Base-by-base conservation (phyloP, 768 basidiomycete genomes). In the Boletellus ananas region DNA sequence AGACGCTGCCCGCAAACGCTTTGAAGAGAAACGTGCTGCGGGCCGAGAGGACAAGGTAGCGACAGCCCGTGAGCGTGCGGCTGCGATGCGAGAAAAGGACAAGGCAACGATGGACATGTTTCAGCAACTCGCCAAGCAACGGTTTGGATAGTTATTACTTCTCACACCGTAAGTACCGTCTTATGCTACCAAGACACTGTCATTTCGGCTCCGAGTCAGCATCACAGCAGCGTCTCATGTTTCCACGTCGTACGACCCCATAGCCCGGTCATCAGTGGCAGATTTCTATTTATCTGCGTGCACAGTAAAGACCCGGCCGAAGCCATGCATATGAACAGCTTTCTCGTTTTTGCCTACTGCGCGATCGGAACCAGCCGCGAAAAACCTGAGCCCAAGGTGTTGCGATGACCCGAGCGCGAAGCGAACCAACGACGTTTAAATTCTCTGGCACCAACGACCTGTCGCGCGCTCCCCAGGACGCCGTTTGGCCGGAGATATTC, bases 51-150 rank as follows among this genome's bases (percentile, higher is more conserved):
- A 85, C 35, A 79, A 76, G 48, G 60, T 62, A 4, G 72, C 74
- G 23, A 77, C 68, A 1, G 63, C 74, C 12, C 77, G 81, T 36
- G 90, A 94, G 62, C 79, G 87, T 48, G 74, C 78, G 0, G 73
- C 60, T 20, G 83, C 79, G 6, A 73, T 83, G 50, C 83, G 79
- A 58, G 83, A 87, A 62, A 94, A 90, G 63, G 93, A 96, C 60
- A 84, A 83, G 65, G 88, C 84, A 16, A 96, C 92, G 0, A 97
- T 97, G 91, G 91, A 91, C 50, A 94, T 94, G 92, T 93, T 96
- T 69, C 89, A 89, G 69, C 83, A 86, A 57, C 71, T 95, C 64
- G 94, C 93, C n/a, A 92, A 88, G 65, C 78, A 88, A 61, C 74
- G 88, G 49, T 95, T 90, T 58, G 92, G 91, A 27, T 91, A 67